These are phyloP conservation scores for Yarrowia phangngaensis DNA, from an alignment of 805 yeast species.

Conservation along the genomic window DNA sequence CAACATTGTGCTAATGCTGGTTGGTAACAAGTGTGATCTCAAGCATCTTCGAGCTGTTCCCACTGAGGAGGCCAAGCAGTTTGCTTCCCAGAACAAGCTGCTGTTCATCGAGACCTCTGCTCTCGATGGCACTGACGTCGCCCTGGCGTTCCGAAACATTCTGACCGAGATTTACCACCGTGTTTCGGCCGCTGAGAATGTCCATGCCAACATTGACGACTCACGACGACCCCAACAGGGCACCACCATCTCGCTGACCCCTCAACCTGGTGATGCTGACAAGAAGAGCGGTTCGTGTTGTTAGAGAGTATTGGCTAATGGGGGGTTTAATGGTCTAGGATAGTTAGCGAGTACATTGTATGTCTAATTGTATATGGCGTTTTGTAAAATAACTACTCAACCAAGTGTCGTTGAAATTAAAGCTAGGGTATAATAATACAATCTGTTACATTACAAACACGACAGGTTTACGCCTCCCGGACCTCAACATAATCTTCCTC, in stretches of 20 bases:
- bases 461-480: background rate
- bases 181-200: slow-evolving; percentile 93
- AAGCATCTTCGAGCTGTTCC: slow-evolving; percentile 93
- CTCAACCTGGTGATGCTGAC: slow-evolving; percentile 82
- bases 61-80: slow-evolving; percentile 90
- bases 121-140: slow-evolving; percentile 89
- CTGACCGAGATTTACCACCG: slow-evolving; percentile 83
- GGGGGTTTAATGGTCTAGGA: too few relatives aligned
- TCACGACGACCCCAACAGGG: slow-evolving; percentile 71
- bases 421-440: slow-evolving; percentile 1
- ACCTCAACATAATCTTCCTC: slow-evolving; percentile 46
- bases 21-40: slow-evolving; percentile 93
- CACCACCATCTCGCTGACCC: slow-evolving; percentile 88
- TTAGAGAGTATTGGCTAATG: slow-evolving; percentile 28
- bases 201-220: slow-evolving; percentile 63
- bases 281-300: slow-evolving; percentile 32
- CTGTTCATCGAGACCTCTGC: slow-evolving; percentile 28
- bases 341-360: background rate
- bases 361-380: slow-evolving; percentile 2
- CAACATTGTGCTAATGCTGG: slow-evolving; percentile 91
- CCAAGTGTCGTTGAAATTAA: slow-evolving; percentile 1
- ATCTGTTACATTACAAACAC: slow-evolving; percentile 6
- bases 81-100: slow-evolving; percentile 37
- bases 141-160: slow-evolving; percentile 87
- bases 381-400: background rate